Evolutionary conservation across 352 stramenopile genomes (phyloP).

Genomic region (Pythium graminicola): DNA sequence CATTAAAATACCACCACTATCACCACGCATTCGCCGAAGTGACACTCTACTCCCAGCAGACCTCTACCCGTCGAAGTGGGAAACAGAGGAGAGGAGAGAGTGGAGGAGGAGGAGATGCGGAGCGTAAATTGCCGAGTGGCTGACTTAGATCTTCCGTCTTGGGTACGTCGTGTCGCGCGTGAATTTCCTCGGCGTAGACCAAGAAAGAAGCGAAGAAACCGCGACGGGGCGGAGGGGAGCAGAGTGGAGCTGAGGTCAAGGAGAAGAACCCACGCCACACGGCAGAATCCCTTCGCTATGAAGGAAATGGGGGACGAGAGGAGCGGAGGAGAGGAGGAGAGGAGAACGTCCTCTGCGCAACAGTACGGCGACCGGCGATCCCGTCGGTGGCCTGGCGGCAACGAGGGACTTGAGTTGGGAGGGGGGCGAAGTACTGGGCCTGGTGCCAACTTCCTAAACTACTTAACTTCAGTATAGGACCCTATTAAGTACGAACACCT

Average conservation of each 20-base stretch:
- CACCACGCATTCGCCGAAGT: conserved; percentile 2
- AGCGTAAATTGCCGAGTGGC: background rate
- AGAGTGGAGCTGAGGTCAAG: background rate
- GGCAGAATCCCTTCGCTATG: background rate
- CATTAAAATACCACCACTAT: conserved; percentile 14
- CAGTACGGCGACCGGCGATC: background rate
- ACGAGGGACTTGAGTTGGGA: conserved; percentile 7
- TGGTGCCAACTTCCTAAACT: background rate
- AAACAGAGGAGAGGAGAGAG: background rate
- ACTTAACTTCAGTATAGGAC: background rate
- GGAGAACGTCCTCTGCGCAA: background rate
- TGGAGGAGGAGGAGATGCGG: conserved; percentile 1
- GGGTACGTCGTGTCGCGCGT: background rate
- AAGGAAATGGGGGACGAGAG: background rate
- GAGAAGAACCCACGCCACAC: background rate
- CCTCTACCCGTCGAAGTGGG: background rate
- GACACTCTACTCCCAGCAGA: background rate
- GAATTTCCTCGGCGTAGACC: background rate
- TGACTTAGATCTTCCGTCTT: background rate
- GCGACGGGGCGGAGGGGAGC: conserved; percentile 6
- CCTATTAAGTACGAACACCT: conserved; percentile 2
- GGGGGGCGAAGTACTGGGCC: conserved; percentile 6
- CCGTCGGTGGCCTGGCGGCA: conserved; percentile 3
- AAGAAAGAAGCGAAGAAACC: conserved; percentile 2
- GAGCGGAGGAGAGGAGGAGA: background rate